Percentiles rank a stretch among this genome's conserved stretches.
phyloP scores from a whole-genome alignment of 2,329 filamentous ascomycete species.

The Ceratocystis cacaofunesta region DNA sequence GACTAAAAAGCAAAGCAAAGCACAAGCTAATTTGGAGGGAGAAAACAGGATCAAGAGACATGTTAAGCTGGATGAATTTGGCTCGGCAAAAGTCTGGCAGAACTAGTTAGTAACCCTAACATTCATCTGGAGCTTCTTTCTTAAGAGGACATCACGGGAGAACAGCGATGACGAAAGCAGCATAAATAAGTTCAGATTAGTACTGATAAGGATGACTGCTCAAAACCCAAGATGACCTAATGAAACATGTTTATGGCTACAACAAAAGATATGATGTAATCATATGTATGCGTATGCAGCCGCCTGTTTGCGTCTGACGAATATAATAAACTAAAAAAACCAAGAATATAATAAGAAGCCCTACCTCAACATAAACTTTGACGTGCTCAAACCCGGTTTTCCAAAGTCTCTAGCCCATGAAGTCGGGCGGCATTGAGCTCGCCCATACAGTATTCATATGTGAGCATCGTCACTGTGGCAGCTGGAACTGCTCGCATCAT shows the following conservation, averaged over 20 bases:
- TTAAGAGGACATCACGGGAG: background rate
- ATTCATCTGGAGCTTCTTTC: background rate
- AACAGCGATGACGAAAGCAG: background rate
- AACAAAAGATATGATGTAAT: background rate
- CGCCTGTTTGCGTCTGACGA: background rate
- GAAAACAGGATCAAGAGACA: slow-evolving; percentile 3
- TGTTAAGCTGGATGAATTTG: background rate
- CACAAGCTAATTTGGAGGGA: background rate
- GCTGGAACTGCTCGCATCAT: slow-evolving; percentile 92
- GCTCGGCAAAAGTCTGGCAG: background rate
- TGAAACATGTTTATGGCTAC: background rate
- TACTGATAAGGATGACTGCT: background rate
- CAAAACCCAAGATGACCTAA: background rate
- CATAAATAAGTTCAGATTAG: no score
- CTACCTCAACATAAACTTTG: background rate
- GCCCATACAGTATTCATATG: slow-evolving; percentile 67
- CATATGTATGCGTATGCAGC: background rate
- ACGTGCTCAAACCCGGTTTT: background rate
- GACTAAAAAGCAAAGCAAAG: background rate
- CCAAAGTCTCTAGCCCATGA: slow-evolving; percentile 8
- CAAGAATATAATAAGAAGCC: background rate
- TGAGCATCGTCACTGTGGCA: slow-evolving; percentile 93
- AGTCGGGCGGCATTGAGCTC: slow-evolving; percentile 25
- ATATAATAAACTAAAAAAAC: background rate
- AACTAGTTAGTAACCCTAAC: background rate